phyloP scores from a whole-genome alignment of 2,329 filamentous ascomycete genomes.

The Diaporthe sp. region DNA sequence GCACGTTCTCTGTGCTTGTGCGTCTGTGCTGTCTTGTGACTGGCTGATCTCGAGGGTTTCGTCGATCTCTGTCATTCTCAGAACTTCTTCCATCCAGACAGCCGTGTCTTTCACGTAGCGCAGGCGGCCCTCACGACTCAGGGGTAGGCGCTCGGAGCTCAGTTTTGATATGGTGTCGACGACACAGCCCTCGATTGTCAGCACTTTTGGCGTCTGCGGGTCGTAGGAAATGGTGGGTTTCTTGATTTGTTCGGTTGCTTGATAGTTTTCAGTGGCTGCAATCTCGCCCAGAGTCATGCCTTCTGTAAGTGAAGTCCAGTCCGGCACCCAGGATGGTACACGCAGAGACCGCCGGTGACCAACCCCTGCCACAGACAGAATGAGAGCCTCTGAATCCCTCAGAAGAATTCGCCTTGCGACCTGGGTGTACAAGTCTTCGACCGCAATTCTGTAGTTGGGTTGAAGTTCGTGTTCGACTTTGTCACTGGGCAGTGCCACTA shows the following conservation, averaged over 20 bases:
- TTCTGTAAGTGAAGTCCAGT: not conserved
- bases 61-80: not conserved
- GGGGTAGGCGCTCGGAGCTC: not conserved
- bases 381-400: not conserved
- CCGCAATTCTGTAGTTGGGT: not conserved
- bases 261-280: not conserved
- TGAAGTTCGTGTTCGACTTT: not conserved
- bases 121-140: not conserved
- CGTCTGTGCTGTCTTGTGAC: not conserved
- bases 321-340: not conserved
- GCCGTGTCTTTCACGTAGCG: not conserved
- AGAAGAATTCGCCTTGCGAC: not conserved
- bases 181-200: not conserved
- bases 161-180: not conserved
- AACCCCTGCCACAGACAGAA: not conserved
- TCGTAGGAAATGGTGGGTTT: not conserved
- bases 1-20: not conserved
- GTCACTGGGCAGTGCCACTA: not conserved
- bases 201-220: not conserved
- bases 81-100: not conserved
- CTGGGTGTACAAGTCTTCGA: not conserved
- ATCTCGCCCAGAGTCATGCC: not conserved
- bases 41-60: not conserved
- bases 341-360: not conserved
- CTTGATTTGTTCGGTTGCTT: not conserved